Percentiles rank a stretch among this genome's conserved stretches.
phyloP scores from a whole-genome alignment of 768 basidiomycete species.

The Tulasnella sp. region DNA sequence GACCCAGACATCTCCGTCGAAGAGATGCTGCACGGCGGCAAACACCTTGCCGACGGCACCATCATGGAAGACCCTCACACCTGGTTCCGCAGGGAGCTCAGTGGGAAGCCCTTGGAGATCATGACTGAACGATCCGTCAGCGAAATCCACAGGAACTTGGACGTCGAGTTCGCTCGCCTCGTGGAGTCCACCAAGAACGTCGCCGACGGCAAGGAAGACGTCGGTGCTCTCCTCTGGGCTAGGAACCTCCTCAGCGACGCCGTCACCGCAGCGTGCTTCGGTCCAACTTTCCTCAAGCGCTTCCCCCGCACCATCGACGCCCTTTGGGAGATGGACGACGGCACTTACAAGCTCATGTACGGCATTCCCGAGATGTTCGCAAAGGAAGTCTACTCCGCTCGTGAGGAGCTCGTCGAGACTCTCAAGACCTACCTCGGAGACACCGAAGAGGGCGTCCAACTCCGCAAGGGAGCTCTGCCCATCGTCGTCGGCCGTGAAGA shows the following conservation, averaged over 20 bases:
- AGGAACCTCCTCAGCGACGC: conserved; percentile 1
- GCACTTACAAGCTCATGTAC: conserved; percentile 24
- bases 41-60: conserved; percentile 7
- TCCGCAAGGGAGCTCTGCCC: neutral
- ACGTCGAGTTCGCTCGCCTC: neutral
- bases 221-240: neutral
- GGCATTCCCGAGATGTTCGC: conserved; percentile 18
- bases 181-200: neutral
- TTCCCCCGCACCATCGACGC: conserved; percentile 18
- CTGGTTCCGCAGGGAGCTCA: neutral
- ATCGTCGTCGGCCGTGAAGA: conserved; percentile 16
- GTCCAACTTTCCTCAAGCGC: neutral
- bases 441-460: conserved; percentile 2
- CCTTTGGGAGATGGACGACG: conserved; percentile 20
- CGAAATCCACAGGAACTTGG: neutral
- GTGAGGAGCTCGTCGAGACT: conserved; percentile 19
- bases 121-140: neutral
- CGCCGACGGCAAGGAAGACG: neutral
- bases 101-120: conserved; percentile 11
- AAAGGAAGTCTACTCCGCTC: conserved; percentile 15
- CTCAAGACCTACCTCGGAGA: conserved; percentile 23
- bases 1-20: conserved; percentile 10
- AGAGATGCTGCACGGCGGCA: conserved; percentile 14
- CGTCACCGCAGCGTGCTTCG: conserved; percentile 5
- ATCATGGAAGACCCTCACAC: conserved; percentile 15